phyloP scores from a whole-genome alignment of 176 grass and related monocot genomes.

The Cenchrus americanus region DNA sequence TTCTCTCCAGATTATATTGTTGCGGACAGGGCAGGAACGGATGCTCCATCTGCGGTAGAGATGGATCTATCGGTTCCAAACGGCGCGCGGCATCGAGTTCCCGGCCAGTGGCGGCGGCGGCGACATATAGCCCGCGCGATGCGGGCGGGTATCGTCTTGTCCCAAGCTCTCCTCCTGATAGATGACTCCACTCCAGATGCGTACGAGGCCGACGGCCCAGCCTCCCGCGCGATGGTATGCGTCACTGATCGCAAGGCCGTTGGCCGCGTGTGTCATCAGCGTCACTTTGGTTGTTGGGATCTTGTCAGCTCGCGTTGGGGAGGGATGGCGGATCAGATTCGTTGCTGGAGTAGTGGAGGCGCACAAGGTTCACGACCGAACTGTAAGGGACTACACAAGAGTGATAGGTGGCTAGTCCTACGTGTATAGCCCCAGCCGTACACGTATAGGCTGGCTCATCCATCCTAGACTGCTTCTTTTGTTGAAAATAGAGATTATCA shows the following conservation, averaged over 20 bases:
- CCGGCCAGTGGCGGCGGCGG: background rate
- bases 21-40: background rate
- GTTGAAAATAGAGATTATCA: too few species aligned
- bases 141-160: too few species aligned
- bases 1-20: background rate
- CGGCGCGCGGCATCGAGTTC: conserved; percentile 4
- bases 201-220: background rate
- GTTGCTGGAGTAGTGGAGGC: background rate
- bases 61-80: background rate
- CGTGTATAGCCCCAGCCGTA: too few species aligned
- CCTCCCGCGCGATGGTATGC: background rate
- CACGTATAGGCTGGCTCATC: too few species aligned
- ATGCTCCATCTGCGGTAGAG: background rate
- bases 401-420: background rate
- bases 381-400: background rate
- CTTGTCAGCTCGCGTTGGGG: background rate
- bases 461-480: background rate
- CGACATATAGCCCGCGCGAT: too few species aligned
- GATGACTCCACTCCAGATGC: background rate
- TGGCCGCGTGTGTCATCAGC: background rate
- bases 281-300: background rate
- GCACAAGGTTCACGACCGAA: background rate
- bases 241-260: background rate
- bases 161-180: too few species aligned
- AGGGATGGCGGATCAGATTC: background rate